phyloP scores from a whole-genome alignment of 2,329 filamentous ascomycete species.

The Paraconiothyrium brasiliense region DNA sequence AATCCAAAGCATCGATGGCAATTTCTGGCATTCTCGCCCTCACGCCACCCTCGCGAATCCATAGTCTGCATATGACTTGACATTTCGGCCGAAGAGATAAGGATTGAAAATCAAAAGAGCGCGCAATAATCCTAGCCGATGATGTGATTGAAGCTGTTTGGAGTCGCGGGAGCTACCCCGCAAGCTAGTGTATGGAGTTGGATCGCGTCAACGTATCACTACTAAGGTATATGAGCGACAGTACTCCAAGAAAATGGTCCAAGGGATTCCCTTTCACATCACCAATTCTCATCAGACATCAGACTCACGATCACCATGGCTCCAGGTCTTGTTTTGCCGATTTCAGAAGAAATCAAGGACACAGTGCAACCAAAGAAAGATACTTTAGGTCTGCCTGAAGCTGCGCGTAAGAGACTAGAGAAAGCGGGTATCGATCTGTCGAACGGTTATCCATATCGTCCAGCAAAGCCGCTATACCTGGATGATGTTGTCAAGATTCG shows the following conservation, averaged over 20 bases:
- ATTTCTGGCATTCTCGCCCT: not conserved
- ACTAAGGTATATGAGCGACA: not conserved
- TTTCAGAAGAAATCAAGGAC: constrained; percentile 66
- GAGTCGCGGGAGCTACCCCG: constrained; percentile 36
- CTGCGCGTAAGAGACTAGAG: constrained; percentile 67
- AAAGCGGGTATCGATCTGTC: constrained; percentile 76
- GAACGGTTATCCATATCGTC: constrained; percentile 75
- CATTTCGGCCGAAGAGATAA: constrained; percentile 32
- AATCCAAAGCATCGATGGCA: constrained; percentile 2
- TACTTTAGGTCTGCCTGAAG: constrained; percentile 67
- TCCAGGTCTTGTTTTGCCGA: constrained; percentile 61
- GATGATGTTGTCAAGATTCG: constrained; percentile 75
- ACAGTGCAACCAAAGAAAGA: constrained; percentile 71
- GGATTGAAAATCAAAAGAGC: constrained; percentile 32
- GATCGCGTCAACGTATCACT: constrained; percentile 8
- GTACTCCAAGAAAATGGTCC: not conserved
- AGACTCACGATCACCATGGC: constrained; percentile 54
- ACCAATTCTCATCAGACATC: not conserved
- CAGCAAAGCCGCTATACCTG: constrained; percentile 71
- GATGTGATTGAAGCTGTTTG: constrained; percentile 38
- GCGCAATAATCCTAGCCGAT: constrained; percentile 43
- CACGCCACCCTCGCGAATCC: constrained; percentile 1
- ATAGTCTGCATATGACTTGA: constrained; percentile 3
- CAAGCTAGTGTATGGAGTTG: constrained; percentile 26
- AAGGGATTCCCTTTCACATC: not conserved